Evolutionary conservation across 495 filamentous ascomycete genomes (phyloP).

Genomic region (Pseudotulostoma volvatum): DNA sequence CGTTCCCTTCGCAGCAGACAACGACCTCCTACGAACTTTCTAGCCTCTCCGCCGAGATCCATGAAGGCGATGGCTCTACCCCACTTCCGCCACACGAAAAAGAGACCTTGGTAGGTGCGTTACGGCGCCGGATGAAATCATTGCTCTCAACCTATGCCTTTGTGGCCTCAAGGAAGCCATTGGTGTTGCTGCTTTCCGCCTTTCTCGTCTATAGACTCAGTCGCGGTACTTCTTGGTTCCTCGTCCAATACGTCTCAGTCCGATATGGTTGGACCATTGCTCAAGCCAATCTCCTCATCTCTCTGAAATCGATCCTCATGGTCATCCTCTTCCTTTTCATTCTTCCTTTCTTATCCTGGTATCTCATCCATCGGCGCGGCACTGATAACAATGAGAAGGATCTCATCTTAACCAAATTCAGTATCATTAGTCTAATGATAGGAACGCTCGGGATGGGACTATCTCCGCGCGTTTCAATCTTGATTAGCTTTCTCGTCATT

Average conservation of each 20-base stretch:
- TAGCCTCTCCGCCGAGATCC: constrained; percentile 10
- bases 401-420: constrained; percentile 32
- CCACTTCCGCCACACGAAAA: constrained; percentile 3
- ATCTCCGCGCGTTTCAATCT: constrained; percentile 19
- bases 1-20: constrained; percentile 4
- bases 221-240: constrained; percentile 32
- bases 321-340: constrained; percentile 34
- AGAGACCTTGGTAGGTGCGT: neutral
- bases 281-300: constrained; percentile 36
- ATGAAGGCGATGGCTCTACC: constrained; percentile 6
- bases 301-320: constrained; percentile 32
- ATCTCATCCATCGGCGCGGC: constrained; percentile 15
- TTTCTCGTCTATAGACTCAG: constrained; percentile 38
- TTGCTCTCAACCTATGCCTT: constrained; percentile 27
- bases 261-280: constrained; percentile 40
- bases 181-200: constrained; percentile 30
- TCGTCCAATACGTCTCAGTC: constrained; percentile 41
- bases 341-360: constrained; percentile 26
- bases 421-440: constrained; percentile 27
- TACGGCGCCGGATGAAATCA: constrained; percentile 4
- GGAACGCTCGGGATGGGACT: constrained; percentile 33
- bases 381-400: constrained; percentile 33
- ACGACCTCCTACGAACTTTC: constrained; percentile 17
- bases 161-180: constrained; percentile 25
- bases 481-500: constrained; percentile 30